A percentile compares a stretch with the other conserved stretches of the same genome.
These are phyloP conservation scores for Durio zibethinus DNA, from an alignment of 345 rosid species.

Conservation along the genomic window DNA sequence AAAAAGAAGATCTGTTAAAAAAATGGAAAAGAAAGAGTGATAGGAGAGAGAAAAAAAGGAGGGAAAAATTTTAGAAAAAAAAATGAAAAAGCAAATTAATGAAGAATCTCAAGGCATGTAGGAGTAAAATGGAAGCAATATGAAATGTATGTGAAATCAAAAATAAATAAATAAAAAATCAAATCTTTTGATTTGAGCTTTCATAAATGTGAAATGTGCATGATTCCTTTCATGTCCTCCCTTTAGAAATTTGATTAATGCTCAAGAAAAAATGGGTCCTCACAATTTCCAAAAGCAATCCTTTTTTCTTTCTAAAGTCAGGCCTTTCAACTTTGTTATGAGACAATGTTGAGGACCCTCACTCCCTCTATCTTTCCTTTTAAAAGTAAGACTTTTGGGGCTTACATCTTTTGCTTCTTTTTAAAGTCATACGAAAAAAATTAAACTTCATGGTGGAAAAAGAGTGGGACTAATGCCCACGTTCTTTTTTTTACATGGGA, in stretches of 20 bases:
- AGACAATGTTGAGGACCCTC: constrained; percentile 22
- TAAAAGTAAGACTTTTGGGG: constrained; percentile 22
- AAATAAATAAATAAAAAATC: neutral
- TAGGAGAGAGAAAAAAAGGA: neutral
- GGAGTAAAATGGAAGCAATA: constrained; percentile 7
- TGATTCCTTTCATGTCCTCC: constrained; percentile 21
- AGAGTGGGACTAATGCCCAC: neutral
- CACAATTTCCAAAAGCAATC: constrained; percentile 30
- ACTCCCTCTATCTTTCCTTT: constrained; percentile 21
- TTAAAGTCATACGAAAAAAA: constrained; percentile 18
- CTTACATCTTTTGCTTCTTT: constrained; percentile 11
- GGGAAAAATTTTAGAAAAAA: neutral
- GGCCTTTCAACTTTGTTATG: constrained; percentile 23
- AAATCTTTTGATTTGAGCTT: neutral
- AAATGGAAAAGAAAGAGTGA: neutral
- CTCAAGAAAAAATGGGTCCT: constrained; percentile 15
- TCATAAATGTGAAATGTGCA: neutral
- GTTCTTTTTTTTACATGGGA: neutral
- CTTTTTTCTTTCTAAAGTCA: constrained; percentile 26
- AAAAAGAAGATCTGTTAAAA: neutral
- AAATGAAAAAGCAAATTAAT: neutral
- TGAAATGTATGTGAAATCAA: neutral
- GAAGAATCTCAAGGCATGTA: neutral
- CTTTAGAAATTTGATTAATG: neutral
- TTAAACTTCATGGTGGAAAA: neutral